Evolutionary conservation across 2,329 filamentous ascomycete species (phyloP), one percentile per base, ranked within the genome.

Genomic region (Ophiostoma triangulosporum): DNA sequence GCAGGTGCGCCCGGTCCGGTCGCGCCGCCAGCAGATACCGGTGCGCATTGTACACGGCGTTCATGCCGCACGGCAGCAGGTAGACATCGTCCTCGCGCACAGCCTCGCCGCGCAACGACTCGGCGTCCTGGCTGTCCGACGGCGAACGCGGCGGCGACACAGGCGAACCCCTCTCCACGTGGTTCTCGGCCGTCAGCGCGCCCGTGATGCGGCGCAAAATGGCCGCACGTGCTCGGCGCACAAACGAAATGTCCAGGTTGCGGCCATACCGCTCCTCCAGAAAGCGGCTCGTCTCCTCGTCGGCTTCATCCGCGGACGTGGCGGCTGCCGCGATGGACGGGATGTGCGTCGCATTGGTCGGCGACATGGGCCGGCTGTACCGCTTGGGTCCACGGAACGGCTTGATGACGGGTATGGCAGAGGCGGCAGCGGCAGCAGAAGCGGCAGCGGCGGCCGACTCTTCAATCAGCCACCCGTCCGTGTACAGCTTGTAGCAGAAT

Each of bases 241-340:
- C 84, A 55, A 94, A 78, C 1, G 82, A 83, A 7, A 89, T 71
- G 62, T 90, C 86, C 40, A 98, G 74, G 61, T 97, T 97, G 46
- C 93, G 79, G 14, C 93, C 93, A 64, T 95, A 98, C 1, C 93
- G 81, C 68, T 97, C 89, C 66, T 98, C 93, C 1, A 98, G 79
- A 61, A 95, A 97, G 32, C 82, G 80, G 3, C 76, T 79, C 57
- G 83, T 84, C 66, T 96, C 90, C 15, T 81, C 64, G 0, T 70
- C 65, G 43, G 59, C 45, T 54, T 60, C 51, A 36, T 57, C 32
- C 27, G 57, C 48, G 22, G 49, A 9, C 6, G 38, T 15, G 1
- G 46, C 24, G 8, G 46, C 36, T 24, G 52, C 31, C 2, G 48
- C 31, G 1, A 32, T 24, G 2, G 59, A 46, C 24, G 43, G 26